These are phyloP conservation scores for Solanum ossicruentum DNA, from an alignment of 257 asterid genomes.

Conservation along the genomic window DNA sequence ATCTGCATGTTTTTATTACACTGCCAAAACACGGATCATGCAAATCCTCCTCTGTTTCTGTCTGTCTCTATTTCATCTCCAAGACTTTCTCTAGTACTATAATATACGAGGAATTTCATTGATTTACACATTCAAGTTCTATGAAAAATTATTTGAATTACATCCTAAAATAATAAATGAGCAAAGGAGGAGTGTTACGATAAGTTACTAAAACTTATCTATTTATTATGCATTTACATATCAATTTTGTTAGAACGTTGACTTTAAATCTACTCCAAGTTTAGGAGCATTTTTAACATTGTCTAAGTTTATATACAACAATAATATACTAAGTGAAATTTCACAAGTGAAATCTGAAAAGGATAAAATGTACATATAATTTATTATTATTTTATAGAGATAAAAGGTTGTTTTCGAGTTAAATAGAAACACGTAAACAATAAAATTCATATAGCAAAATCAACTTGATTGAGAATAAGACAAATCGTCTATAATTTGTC, in stretches of 20 bases:
- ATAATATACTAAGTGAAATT: too few species aligned
- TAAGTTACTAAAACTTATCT: not conserved
- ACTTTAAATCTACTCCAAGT: not conserved
- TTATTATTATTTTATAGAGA: too few species aligned
- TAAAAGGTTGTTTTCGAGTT: rapidly evolving
- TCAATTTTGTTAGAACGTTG: not conserved
- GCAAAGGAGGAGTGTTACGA: not conserved
- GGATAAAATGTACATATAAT: rapidly evolving
- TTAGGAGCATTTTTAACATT: not conserved
- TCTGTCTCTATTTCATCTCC: not conserved
- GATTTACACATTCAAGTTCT: not conserved
- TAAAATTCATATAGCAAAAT: too few species aligned
- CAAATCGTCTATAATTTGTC: too few species aligned
- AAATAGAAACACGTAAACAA: too few species aligned
- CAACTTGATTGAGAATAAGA: too few species aligned
- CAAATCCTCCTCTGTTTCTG: slow-evolving; percentile 16
- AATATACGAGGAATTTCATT: not conserved
- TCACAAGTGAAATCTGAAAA: rapidly evolving
- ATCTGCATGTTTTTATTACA: slow-evolving; percentile 51
- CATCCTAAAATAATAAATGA: not conserved
- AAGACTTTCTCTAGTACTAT: not conserved
- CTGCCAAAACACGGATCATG: slow-evolving; percentile 25
- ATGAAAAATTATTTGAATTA: not conserved
- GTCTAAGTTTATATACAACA: not conserved
- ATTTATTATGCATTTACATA: not conserved